phyloP scores from a whole-genome alignment of 495 filamentous ascomycete species.

The Neurospora sublineolata region DNA sequence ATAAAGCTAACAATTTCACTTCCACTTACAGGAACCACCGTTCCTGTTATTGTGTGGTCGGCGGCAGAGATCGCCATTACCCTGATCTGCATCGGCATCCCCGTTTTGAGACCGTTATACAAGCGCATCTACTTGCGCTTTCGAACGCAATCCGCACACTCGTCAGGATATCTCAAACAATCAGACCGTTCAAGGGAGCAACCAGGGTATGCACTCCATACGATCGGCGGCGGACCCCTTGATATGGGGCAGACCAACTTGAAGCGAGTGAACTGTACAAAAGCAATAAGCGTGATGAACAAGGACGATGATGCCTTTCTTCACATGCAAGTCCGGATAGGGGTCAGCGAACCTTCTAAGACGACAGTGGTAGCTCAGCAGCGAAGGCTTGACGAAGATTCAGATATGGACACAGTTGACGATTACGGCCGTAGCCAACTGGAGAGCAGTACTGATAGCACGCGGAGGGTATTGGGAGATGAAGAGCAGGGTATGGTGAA shows the following conservation, averaged over 20 bases:
- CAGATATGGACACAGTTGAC: neutral
- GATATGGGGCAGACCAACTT: neutral
- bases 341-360: neutral
- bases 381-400: neutral
- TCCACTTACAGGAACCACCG: slow-evolving; percentile 11
- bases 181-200: neutral
- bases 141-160: neutral
- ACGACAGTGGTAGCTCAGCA: neutral
- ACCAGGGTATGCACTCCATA: slow-evolving; percentile 1
- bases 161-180: slow-evolving; percentile 4
- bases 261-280: neutral
- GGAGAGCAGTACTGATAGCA: neutral
- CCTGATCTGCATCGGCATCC: slow-evolving; percentile 19
- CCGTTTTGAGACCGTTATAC: slow-evolving; percentile 11
- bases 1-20: neutral
- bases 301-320: neutral
- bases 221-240: neutral
- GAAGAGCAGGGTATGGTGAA: neutral
- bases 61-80: slow-evolving; percentile 16
- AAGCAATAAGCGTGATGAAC: neutral
- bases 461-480: neutral
- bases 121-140: neutral
- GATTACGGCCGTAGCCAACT: neutral
- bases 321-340: neutral
- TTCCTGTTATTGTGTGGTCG: slow-evolving; percentile 17